Conservation (phyloP, 257 asterid genomes). For the Pogostemon cablin region DNA sequence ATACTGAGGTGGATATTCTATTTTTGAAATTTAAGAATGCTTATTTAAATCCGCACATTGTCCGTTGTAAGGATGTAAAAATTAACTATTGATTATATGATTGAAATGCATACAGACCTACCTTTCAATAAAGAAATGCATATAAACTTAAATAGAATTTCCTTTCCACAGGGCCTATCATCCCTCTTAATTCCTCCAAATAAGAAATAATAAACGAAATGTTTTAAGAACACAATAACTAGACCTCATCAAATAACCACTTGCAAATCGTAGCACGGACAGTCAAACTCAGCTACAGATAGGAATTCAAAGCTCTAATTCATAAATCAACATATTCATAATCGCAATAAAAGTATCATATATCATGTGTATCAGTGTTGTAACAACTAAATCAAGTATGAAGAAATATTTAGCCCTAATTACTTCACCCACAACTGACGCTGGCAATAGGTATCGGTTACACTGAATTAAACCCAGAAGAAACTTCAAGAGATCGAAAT, state of each 20-base stretch:
- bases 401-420: neutral
- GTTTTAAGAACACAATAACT: neutral
- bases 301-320: neutral
- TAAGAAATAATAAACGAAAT: neutral
- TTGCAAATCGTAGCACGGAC: neutral
- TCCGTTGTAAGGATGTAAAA: neutral
- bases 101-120: neutral
- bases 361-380: too few relatives aligned
- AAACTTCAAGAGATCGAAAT: neutral
- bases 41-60: neutral
- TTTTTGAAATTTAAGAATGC: too few relatives aligned
- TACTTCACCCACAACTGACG: neutral
- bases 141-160: neutral
- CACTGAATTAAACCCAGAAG: neutral
- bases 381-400: too few relatives aligned
- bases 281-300: neutral
- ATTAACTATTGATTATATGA: neutral
- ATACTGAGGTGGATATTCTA: too few relatives aligned
- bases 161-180: neutral
- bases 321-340: neutral
- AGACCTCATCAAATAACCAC: neutral
- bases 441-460: neutral
- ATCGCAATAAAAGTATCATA: neutral
- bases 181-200: neutral
- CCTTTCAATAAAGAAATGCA: neutral